A percentile compares a stretch with the other conserved stretches of the same genome.
Evolutionary conservation across 2,329 filamentous ascomycete species (phyloP).

Genomic region (Cercospora janseana): DNA sequence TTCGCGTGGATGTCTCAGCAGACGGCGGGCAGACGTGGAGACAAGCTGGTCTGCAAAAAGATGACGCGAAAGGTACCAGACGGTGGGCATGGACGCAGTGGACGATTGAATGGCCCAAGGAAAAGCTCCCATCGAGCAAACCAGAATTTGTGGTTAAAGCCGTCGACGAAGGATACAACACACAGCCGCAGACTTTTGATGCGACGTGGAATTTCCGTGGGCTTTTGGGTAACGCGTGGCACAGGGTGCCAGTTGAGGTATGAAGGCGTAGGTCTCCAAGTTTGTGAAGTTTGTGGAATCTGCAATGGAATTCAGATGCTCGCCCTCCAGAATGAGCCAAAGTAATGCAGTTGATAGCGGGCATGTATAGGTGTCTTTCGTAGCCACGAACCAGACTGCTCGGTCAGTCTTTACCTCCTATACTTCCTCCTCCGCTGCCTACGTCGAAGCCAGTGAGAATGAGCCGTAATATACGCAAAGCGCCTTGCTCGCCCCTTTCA

Average conservation of each 20-base stretch:
- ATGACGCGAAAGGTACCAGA: slow-evolving; percentile 50
- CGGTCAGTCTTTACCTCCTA: no score
- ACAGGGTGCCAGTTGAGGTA: slow-evolving; percentile 47
- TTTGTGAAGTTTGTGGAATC: background rate
- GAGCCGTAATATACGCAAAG: slow-evolving; percentile 60
- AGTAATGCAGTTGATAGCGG: background rate
- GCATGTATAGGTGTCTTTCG: no score
- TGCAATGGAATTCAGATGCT: background rate
- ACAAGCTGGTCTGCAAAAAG: slow-evolving; percentile 59
- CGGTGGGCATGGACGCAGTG: slow-evolving; percentile 65
- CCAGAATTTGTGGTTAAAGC: slow-evolving; percentile 60
- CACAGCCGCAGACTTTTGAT: slow-evolving; percentile 60
- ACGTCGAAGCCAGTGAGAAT: slow-evolving; percentile 38
- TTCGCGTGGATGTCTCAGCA: slow-evolving; percentile 65
- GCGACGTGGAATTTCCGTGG: slow-evolving; percentile 64
- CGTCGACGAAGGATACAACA: slow-evolving; percentile 65
- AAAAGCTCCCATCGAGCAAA: slow-evolving; percentile 39
- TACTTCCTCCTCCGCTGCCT: no score
- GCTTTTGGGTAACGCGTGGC: slow-evolving; percentile 67
- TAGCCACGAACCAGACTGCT: background rate
- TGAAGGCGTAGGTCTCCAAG: no score
- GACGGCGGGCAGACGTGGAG: slow-evolving; percentile 65
- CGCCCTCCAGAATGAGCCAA: no score
- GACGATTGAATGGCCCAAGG: slow-evolving; percentile 48
- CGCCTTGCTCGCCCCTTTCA: slow-evolving; percentile 82